Percentiles rank a stretch among this genome's conserved stretches.
Evolutionary conservation across 2,329 filamentous ascomycete genomes (phyloP).

Genomic region (Cadophora luteo-olivacea): DNA sequence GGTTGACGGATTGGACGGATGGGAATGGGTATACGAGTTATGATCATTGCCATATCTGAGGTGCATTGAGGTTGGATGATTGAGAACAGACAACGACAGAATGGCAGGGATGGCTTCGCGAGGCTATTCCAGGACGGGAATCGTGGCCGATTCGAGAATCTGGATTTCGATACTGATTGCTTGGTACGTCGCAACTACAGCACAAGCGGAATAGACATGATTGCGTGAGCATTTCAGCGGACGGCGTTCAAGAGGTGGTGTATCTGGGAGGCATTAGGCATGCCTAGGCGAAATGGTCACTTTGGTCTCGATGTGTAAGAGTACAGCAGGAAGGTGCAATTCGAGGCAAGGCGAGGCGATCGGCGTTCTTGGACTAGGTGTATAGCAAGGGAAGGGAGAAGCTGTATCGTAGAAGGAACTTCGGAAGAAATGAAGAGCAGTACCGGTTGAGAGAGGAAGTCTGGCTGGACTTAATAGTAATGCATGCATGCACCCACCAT

Average conservation of each 20-base stretch:
- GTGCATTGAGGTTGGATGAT: background rate
- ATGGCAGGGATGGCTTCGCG: background rate
- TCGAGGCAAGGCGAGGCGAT: background rate
- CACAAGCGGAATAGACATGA: slow-evolving; percentile 53
- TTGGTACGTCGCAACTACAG: background rate
- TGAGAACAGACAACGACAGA: background rate
- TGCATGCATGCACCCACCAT: too few species aligned
- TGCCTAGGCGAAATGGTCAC: background rate
- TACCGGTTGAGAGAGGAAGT: too few species aligned
- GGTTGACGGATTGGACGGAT: slow-evolving; percentile 37
- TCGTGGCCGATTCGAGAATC: background rate
- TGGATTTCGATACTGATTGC: background rate
- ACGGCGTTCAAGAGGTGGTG: slow-evolving; percentile 11
- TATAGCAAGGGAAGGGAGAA: background rate
- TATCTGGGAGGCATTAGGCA: background rate
- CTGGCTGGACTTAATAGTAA: too few species aligned
- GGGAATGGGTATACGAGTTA: slow-evolving; percentile 38
- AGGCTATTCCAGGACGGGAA: background rate
- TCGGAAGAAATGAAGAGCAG: too few species aligned
- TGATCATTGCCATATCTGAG: slow-evolving; percentile 51
- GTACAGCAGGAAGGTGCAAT: too few species aligned
- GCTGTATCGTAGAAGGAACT: too few species aligned
- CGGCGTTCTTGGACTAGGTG: background rate
- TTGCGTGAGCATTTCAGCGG: slow-evolving; percentile 14
- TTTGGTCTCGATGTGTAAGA: background rate